Percentiles rank a stretch among this genome's conserved stretches.
phyloP scores from a whole-genome alignment of 441 rosid species.

The Populus hybrid region DNA sequence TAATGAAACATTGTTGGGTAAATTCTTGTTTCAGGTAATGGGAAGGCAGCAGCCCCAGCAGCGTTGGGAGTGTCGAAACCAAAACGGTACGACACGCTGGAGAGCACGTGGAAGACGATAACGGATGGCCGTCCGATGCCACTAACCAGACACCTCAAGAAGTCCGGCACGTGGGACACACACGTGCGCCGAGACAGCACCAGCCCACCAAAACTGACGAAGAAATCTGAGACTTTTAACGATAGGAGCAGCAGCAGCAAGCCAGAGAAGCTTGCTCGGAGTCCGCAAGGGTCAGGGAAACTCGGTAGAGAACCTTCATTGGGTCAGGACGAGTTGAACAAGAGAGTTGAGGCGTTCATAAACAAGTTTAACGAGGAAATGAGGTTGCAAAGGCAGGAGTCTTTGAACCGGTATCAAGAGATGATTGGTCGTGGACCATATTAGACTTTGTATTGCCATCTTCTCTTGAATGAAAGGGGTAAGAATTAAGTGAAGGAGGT shows the following conservation, averaged over 20 bases:
- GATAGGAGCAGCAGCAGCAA: constrained; percentile 22
- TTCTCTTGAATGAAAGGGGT: not conserved
- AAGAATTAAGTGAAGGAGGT: too few relatives aligned
- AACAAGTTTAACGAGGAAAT: constrained; percentile 72
- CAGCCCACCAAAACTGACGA: constrained; percentile 22
- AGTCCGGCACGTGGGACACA: constrained; percentile 49
- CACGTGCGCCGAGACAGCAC: not conserved
- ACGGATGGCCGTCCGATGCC: constrained; percentile 65
- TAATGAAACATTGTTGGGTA: not conserved
- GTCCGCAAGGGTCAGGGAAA: constrained; percentile 35
- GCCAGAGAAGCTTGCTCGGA: constrained; percentile 7
- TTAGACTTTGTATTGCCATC: not conserved
- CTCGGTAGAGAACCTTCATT: constrained; percentile 59
- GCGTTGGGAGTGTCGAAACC: constrained; percentile 47
- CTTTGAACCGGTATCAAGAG: constrained; percentile 48
- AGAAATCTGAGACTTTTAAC: constrained; percentile 54
- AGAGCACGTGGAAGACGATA: constrained; percentile 72
- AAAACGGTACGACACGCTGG: constrained; percentile 54
- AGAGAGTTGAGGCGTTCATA: constrained; percentile 75
- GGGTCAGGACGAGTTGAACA: constrained; percentile 85
- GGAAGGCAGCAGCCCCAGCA: constrained; percentile 20
- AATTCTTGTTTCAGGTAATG: not conserved
- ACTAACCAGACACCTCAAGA: constrained; percentile 51
- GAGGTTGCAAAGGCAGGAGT: constrained; percentile 68
- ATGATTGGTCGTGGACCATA: constrained; percentile 32